phyloP scores from a whole-genome alignment of 768 basidiomycete genomes.

The Mycena pura region DNA sequence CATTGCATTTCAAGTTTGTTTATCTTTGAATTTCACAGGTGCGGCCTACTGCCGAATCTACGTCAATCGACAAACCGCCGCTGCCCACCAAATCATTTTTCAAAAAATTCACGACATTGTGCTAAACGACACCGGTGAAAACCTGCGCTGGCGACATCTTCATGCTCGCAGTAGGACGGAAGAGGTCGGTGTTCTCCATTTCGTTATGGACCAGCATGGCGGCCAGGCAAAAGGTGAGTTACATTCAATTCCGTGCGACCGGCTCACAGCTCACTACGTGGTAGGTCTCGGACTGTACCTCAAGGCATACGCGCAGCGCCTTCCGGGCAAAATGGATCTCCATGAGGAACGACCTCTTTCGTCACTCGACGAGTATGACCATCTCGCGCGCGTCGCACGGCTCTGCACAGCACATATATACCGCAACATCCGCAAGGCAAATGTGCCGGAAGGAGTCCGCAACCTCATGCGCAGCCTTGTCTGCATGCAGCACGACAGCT shows the following conservation, averaged over 20 bases:
- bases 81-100: not conserved
- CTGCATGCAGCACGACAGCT: conserved; percentile 29
- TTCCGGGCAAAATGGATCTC: conserved; percentile 21
- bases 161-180: not conserved
- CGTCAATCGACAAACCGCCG: conserved; percentile 17
- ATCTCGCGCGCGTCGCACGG: conserved; percentile 27
- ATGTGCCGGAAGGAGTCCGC: conserved; percentile 19
- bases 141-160: conserved; percentile 21
- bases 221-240: conserved; percentile 21
- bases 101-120: conserved; percentile 14
- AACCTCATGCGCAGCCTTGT: conserved; percentile 33
- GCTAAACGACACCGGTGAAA: conserved; percentile 7
- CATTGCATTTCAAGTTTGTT: not conserved
- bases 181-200: conserved; percentile 2
- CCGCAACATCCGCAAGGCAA: conserved; percentile 32
- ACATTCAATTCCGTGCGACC: conserved; percentile 11
- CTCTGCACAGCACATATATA: conserved; percentile 31
- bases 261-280: not conserved
- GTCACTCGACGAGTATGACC: conserved; percentile 30
- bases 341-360: conserved; percentile 28
- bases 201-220: conserved; percentile 12
- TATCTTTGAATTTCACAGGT: not conserved
- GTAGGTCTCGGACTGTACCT: conserved; percentile 33
- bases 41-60: conserved; percentile 11
- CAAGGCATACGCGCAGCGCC: conserved; percentile 13